Evolutionary conservation across 2,329 filamentous ascomycete species (phyloP).

Genomic region (Trichoderma polysporum): DNA sequence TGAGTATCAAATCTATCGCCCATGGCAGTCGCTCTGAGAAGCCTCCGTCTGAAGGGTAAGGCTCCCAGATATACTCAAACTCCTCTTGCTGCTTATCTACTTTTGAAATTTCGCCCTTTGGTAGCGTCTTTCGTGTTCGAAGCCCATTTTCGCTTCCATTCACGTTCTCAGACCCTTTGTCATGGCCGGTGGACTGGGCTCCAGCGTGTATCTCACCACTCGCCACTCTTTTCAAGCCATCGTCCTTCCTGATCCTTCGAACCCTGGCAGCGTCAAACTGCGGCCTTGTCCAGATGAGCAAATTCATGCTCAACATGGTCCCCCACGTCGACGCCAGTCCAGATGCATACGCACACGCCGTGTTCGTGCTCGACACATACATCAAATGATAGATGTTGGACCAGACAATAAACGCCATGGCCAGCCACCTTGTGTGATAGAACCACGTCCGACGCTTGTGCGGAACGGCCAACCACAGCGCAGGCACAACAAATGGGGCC

Average conservation of each 20-base stretch:
- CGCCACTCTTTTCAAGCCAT: background rate
- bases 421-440: constrained; percentile 49
- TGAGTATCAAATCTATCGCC: constrained; percentile 54
- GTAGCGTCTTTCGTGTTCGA: background rate
- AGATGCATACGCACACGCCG: constrained; percentile 49
- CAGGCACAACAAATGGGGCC: constrained; percentile 48
- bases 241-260: constrained; percentile 30
- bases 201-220: background rate
- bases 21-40: constrained; percentile 54
- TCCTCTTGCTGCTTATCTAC: background rate
- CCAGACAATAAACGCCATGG: constrained; percentile 44
- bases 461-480: constrained; percentile 56
- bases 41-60: constrained; percentile 51
- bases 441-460: constrained; percentile 52
- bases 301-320: constrained; percentile 47
- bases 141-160: background rate
- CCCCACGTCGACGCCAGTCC: constrained; percentile 54
- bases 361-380: constrained; percentile 50
- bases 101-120: background rate
- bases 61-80: constrained; percentile 59
- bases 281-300: constrained; percentile 55
- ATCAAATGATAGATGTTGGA: constrained; percentile 46
- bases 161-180: background rate
- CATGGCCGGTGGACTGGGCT: background rate
- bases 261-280: constrained; percentile 58